Evolutionary conservation across 768 basidiomycete species (phyloP).

Genomic region (Xerocomus potaroensis): DNA sequence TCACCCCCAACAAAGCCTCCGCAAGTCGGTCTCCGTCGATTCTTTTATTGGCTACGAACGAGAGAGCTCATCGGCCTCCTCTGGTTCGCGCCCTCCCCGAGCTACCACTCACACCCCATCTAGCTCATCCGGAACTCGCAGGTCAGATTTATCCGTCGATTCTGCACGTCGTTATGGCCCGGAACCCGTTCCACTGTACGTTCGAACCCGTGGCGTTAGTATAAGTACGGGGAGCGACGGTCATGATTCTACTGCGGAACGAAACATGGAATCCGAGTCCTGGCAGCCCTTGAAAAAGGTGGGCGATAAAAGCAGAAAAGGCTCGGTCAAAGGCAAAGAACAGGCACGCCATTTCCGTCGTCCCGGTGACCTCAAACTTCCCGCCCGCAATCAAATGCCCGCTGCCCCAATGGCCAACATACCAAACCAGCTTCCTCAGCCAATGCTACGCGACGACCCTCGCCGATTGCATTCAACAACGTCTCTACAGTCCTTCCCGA

Average conservation of each 20-base stretch:
- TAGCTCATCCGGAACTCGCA: constrained; percentile 32
- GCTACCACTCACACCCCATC: constrained; percentile 34
- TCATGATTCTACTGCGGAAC: constrained; percentile 34
- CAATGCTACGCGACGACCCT: constrained; percentile 36
- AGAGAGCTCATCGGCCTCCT: constrained; percentile 29
- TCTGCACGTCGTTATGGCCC: constrained; percentile 24
- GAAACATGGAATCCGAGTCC: constrained; percentile 53
- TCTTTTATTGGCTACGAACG: constrained; percentile 55
- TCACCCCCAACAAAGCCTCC: constrained; percentile 37
- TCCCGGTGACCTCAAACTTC: constrained; percentile 60
- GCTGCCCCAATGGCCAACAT: constrained; percentile 27
- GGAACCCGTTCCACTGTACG: constrained; percentile 31
- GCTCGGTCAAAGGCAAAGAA: constrained; percentile 48
- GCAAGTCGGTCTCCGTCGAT: constrained; percentile 76
- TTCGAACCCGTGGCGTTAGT: constrained; percentile 54
- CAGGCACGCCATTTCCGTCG: constrained; percentile 39
- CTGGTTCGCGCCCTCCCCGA: constrained; percentile 37
- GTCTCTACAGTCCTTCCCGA: constrained; percentile 36
- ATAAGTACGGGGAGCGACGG: constrained; percentile 45
- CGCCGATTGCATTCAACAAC: constrained; percentile 37
- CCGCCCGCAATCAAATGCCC: constrained; percentile 46
- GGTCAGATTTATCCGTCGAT: constrained; percentile 25
- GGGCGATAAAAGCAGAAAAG: constrained; percentile 41
- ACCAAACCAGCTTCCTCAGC: constrained; percentile 35
- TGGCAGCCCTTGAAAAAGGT: constrained; percentile 41